Percentiles rank a stretch among this genome's conserved stretches.
Conservation (phyloP, 73 alveolate species). For the Paramecium sexaurelia region DNA sequence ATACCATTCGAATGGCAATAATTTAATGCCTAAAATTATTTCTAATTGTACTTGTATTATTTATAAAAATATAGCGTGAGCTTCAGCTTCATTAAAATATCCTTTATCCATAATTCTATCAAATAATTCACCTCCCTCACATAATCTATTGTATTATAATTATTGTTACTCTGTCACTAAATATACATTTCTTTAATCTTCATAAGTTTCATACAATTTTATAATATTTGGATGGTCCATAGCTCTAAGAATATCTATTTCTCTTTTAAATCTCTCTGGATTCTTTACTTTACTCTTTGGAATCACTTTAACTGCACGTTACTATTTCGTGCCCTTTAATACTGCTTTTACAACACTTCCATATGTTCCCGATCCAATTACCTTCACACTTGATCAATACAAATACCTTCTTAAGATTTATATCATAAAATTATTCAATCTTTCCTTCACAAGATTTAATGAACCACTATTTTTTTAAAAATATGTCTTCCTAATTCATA, state of each 20-base stretch:
- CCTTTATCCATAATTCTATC: constrained; percentile 69
- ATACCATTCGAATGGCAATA: constrained; percentile 77
- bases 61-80: constrained; percentile 68
- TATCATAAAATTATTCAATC: constrained; percentile 55
- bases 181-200: constrained; percentile 75
- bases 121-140: constrained; percentile 83
- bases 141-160: background rate
- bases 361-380: constrained; percentile 90
- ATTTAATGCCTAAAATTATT: constrained; percentile 59
- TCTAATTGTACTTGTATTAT: constrained; percentile 40
- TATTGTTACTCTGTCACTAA: constrained; percentile 73
- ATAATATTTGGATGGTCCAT: constrained; percentile 81
- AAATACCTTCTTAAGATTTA: constrained; percentile 33
- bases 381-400: background rate
- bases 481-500: constrained; percentile 26
- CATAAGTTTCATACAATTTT: constrained; percentile 79
- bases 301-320: constrained; percentile 86
- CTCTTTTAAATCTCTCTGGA: constrained; percentile 72
- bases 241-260: constrained; percentile 67
- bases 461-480: constrained; percentile 60
- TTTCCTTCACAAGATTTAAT: constrained; percentile 48
- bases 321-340: constrained; percentile 77
- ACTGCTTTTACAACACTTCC: constrained; percentile 88
- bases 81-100: constrained; percentile 72
- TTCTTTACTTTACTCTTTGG: constrained; percentile 75